phyloP scores from a whole-genome alignment of 306 rosid genomes.

The Parietaria judaica region DNA sequence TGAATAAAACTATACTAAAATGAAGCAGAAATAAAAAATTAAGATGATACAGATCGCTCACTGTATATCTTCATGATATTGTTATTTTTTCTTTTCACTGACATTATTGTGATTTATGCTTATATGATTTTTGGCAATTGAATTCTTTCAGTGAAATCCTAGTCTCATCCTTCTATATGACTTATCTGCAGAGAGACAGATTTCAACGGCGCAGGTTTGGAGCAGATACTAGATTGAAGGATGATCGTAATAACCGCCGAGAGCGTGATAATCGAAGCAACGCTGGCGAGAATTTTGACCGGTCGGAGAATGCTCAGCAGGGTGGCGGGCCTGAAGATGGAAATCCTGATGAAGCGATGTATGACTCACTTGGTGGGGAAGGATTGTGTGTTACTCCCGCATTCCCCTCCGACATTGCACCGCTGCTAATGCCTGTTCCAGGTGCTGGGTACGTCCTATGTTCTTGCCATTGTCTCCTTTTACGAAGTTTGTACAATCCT shows the following conservation, averaged over 20 bases:
- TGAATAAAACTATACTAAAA: no score
- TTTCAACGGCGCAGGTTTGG: constrained; percentile 67
- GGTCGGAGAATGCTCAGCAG: constrained; percentile 60
- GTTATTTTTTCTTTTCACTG: neutral
- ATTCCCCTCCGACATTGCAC: constrained; percentile 70
- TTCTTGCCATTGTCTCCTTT: constrained; percentile 7
- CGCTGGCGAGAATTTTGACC: constrained; percentile 57
- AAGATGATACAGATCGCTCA: no score
- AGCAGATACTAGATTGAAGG: constrained; percentile 68
- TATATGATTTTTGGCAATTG: neutral
- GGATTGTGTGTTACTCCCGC: constrained; percentile 54
- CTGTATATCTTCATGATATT: no score
- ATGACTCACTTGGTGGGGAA: constrained; percentile 63
- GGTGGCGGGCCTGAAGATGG: constrained; percentile 57
- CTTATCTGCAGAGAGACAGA: constrained; percentile 51
- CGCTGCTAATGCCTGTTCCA: constrained; percentile 98
- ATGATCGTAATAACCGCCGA: constrained; percentile 77
- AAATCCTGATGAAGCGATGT: constrained; percentile 77
- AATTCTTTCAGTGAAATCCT: neutral
- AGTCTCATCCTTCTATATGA: neutral
- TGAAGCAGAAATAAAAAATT: no score
- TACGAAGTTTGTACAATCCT: constrained; percentile 2
- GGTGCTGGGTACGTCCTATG: constrained; percentile 86
- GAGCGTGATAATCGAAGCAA: constrained; percentile 65
- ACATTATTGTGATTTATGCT: neutral